These are phyloP conservation scores for Fraxinus nigra DNA, from an alignment of 305 asterid species.

Conservation along the genomic window DNA sequence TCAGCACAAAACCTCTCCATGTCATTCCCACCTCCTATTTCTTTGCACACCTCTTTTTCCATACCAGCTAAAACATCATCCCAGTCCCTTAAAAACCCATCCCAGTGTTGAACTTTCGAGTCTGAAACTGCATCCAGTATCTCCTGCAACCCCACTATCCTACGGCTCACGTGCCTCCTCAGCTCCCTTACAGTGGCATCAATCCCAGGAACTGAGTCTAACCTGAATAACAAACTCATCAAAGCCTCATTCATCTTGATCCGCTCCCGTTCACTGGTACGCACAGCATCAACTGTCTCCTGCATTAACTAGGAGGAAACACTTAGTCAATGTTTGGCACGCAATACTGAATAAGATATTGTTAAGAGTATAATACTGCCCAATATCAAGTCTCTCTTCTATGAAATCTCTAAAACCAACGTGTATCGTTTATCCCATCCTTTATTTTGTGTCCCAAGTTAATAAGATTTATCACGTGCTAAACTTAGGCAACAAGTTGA, in stretches of 20 bases:
- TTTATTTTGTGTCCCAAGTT: neutral
- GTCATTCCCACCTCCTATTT: constrained; percentile 67
- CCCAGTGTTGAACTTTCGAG: constrained; percentile 62
- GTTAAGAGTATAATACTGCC: neutral
- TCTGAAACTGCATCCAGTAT: constrained; percentile 82
- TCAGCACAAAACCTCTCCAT: constrained; percentile 88
- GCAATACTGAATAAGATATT: neutral
- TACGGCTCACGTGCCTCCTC: constrained; percentile 78
- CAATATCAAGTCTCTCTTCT: neutral
- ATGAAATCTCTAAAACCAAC: neutral
- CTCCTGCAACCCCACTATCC: constrained; percentile 93
- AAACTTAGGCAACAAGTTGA: neutral
- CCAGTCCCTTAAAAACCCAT: constrained; percentile 76
- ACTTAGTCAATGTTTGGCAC: neutral
- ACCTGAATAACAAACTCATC: constrained; percentile 62
- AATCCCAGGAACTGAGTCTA: constrained; percentile 86
- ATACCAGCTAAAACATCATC: constrained; percentile 66
- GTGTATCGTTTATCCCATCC: neutral
- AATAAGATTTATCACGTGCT: neutral
- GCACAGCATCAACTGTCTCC: constrained; percentile 96
- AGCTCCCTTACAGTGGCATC: constrained; percentile 80
- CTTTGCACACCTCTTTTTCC: constrained; percentile 64
- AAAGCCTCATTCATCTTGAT: constrained; percentile 77
- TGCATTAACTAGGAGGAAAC: constrained; percentile 27
- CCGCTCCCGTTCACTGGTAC: constrained; percentile 62